phyloP scores from a whole-genome alignment of 2,329 filamentous ascomycete species.

The Exutisphaerella laricina region DNA sequence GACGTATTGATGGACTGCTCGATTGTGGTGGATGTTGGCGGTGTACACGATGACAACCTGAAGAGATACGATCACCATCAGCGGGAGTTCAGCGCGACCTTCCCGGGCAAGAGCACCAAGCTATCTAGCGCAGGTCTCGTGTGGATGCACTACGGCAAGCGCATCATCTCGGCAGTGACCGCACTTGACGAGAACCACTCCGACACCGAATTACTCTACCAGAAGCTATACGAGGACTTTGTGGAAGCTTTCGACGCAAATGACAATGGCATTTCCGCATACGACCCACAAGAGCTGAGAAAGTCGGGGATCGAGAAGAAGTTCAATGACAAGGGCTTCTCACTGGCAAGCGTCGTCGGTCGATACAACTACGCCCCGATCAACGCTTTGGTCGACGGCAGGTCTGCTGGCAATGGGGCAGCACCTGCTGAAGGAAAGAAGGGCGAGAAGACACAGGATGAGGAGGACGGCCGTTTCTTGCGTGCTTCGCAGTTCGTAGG shows the following conservation, averaged over 20 bases:
- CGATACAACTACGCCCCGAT: slow-evolving; percentile 60
- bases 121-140: slow-evolving; percentile 90
- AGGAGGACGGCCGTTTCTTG: slow-evolving; percentile 76
- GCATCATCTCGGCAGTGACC: slow-evolving; percentile 67
- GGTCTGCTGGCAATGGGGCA: slow-evolving; percentile 14
- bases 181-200: slow-evolving; percentile 55
- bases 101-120: slow-evolving; percentile 78
- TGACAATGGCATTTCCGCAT: slow-evolving; percentile 86
- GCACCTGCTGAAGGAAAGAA: slow-evolving; percentile 18
- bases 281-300: slow-evolving; percentile 65
- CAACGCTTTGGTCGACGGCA: slow-evolving; percentile 18
- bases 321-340: slow-evolving; percentile 78
- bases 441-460: slow-evolving; percentile 51
- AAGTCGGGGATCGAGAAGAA: slow-evolving; percentile 71
- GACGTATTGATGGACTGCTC: slow-evolving; percentile 73
- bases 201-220: slow-evolving; percentile 70
- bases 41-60: slow-evolving; percentile 71
- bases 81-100: slow-evolving; percentile 78
- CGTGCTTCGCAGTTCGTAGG: slow-evolving; percentile 78
- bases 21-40: slow-evolving; percentile 96
- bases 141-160: slow-evolving; percentile 88
- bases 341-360: slow-evolving; percentile 82
- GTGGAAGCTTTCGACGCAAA: slow-evolving; percentile 95
- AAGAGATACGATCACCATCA: slow-evolving; percentile 97
- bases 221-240: slow-evolving; percentile 88